Evolutionary conservation across 768 basidiomycete genomes (phyloP).

Genomic region (Serendipita sp.): DNA sequence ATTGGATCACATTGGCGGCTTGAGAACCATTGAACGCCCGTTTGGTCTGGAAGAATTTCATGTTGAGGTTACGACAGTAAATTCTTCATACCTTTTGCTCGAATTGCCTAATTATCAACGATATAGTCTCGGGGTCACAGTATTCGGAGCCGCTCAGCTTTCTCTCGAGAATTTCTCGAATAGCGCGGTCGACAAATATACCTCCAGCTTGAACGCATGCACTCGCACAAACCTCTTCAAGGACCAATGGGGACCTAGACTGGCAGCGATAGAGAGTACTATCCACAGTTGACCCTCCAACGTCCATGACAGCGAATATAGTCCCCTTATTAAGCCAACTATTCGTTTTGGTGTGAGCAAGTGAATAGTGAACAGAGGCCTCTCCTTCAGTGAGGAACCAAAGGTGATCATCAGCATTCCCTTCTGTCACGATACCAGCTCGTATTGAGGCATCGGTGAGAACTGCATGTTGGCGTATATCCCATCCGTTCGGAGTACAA

Average conservation of each 20-base stretch:
- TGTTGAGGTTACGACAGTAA: too few species aligned
- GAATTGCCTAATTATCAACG: background rate
- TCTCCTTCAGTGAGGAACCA: conserved; percentile 8
- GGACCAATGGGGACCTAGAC: background rate
- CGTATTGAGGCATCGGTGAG: background rate
- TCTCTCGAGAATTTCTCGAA: background rate
- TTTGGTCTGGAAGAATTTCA: background rate
- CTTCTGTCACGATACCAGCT: background rate
- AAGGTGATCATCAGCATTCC: background rate
- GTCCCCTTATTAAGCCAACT: background rate
- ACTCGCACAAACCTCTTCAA: conserved; percentile 7
- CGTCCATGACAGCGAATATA: background rate
- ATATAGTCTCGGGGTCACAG: background rate
- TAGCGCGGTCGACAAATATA: background rate
- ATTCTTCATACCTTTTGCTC: background rate
- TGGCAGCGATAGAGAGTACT: conserved; percentile 2
- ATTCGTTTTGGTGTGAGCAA: background rate
- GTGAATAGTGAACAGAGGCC: conserved; percentile 7
- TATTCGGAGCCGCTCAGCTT: background rate
- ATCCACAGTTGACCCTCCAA: conserved; percentile 5
- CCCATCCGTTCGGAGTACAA: conserved; percentile 7
- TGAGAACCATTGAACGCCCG: conserved; percentile 1
- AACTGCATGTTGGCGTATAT: background rate
- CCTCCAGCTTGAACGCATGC: conserved; percentile 7
- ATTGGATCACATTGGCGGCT: background rate